Conservation (phyloP, 2,329 filamentous ascomycete genomes). For the Diplocarpon mali region DNA sequence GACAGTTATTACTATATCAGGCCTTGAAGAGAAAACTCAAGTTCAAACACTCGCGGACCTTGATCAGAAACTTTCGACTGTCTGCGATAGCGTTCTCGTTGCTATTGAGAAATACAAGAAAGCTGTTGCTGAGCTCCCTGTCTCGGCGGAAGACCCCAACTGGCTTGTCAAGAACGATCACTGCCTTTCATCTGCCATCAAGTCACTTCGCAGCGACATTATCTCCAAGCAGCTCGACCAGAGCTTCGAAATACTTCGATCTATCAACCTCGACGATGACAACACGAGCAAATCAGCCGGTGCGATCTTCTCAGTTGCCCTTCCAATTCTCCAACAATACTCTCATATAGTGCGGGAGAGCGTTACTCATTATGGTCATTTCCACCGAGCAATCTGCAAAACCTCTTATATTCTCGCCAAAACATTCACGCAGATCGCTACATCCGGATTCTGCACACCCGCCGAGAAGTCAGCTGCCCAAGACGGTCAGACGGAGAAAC, state of each 20-base stretch:
- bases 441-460: constrained; percentile 85
- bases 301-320: constrained; percentile 47
- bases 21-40: constrained; percentile 3
- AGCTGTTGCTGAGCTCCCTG: constrained; percentile 41
- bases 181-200: constrained; percentile 18
- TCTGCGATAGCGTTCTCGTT: constrained; percentile 69
- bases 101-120: constrained; percentile 64
- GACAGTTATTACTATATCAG: constrained; percentile 32
- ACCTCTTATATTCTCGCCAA: constrained; percentile 67
- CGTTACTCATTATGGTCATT: constrained; percentile 44
- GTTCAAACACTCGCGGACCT: constrained; percentile 32
- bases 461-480: constrained; percentile 67
- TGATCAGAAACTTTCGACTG: constrained; percentile 45
- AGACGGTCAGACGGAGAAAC: constrained; percentile 59
- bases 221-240: constrained; percentile 30
- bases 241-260: constrained; percentile 35
- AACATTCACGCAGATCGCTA: constrained; percentile 66
- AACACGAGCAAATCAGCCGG: constrained; percentile 35
- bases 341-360: constrained; percentile 46
- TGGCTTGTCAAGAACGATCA: constrained; percentile 44
- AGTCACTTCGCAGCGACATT: constrained; percentile 19
- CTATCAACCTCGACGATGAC: constrained; percentile 33
- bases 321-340: constrained; percentile 70
- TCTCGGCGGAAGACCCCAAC: constrained; percentile 46
- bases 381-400: constrained; percentile 63